These are phyloP conservation scores for Pueraria montana DNA, from an alignment of 306 rosid species.

Conservation along the genomic window DNA sequence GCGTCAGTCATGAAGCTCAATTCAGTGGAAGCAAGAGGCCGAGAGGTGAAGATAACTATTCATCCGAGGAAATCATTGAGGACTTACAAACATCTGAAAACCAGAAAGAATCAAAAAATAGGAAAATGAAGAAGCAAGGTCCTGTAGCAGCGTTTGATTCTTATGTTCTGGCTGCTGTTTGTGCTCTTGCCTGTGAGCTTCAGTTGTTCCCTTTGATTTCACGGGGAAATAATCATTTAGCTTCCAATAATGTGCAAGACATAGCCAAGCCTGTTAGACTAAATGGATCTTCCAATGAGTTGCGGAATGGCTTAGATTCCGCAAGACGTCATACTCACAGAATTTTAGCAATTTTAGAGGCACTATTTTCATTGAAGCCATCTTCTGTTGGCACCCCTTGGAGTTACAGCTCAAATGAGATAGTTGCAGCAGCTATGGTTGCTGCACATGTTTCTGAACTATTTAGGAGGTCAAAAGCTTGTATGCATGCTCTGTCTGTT, in stretches of 20 bases:
- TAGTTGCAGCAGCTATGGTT: slow-evolving; percentile 99
- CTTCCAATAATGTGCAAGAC: slow-evolving; percentile 57
- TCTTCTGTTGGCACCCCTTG: slow-evolving; percentile 98
- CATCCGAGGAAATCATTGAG: slow-evolving; percentile 63
- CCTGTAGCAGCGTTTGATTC: slow-evolving; percentile 97
- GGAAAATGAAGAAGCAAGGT: slow-evolving; percentile 82
- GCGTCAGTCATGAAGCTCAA: slow-evolving; percentile 97
- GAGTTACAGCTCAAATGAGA: slow-evolving; percentile 97
- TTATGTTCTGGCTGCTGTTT: slow-evolving; percentile 95
- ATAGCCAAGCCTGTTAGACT: slow-evolving; percentile 63
- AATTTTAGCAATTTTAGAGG: slow-evolving; percentile 91
- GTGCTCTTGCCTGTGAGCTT: slow-evolving; percentile 97
- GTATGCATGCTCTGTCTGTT: slow-evolving; percentile 94
- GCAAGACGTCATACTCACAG: slow-evolving; percentile 90
- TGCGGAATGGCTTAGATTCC: slow-evolving; percentile 74
- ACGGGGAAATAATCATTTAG: slow-evolving; percentile 62
- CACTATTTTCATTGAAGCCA: slow-evolving; percentile 88
- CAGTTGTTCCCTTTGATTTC: slow-evolving; percentile 86
- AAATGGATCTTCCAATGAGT: slow-evolving; percentile 71
- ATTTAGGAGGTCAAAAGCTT: slow-evolving; percentile 94
- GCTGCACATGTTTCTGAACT: slow-evolving; percentile 98
- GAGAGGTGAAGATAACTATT: slow-evolving; percentile 68
- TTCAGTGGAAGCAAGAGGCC: slow-evolving; percentile 79
- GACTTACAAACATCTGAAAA: slow-evolving; percentile 65
- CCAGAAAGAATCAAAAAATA: slow-evolving; percentile 61